Evolutionary conservation across 176 grass and related monocot genomes (phyloP).

Genomic region (Melocanna baccifera): DNA sequence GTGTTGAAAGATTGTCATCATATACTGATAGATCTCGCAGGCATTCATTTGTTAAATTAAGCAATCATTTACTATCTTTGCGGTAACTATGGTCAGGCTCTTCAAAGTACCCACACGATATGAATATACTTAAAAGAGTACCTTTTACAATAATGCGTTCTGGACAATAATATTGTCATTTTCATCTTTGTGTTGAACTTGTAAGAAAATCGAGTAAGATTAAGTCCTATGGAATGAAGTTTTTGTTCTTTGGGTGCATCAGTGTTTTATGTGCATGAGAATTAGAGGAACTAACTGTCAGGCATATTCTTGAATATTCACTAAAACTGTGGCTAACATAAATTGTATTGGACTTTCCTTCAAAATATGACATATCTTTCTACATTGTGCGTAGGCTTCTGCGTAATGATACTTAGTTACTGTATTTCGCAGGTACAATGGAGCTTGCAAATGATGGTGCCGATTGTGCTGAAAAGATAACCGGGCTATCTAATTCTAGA

Average conservation of each 20-base stretch:
- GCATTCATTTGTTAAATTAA: constrained; percentile 9
- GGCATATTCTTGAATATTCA: not conserved
- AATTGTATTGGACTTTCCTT: not conserved
- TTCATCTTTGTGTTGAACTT: constrained; percentile 5
- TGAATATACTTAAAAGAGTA: constrained; percentile 9
- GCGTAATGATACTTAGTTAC: not conserved
- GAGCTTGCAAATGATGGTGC: constrained; percentile 23
- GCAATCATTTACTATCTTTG: constrained; percentile 9
- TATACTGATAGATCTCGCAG: constrained; percentile 4
- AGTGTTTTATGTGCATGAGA: not conserved
- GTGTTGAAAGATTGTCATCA: not conserved
- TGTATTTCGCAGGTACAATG: constrained; percentile 39
- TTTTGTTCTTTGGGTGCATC: not conserved
- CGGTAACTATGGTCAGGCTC: not conserved
- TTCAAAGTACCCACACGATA: not conserved
- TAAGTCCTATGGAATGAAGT: not conserved
- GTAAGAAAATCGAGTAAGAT: constrained; percentile 4
- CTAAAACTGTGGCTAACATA: constrained; percentile 12
- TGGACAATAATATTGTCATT: not conserved
- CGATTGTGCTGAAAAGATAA: constrained; percentile 38
- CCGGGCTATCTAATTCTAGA: constrained; percentile 42
- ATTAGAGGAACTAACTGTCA: not conserved
- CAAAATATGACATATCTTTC: not conserved
- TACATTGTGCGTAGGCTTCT: not conserved
- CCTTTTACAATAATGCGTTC: not conserved